Base-by-base conservation (phyloP, 805 yeast species). In the Metschnikowia cubensis region DNA sequence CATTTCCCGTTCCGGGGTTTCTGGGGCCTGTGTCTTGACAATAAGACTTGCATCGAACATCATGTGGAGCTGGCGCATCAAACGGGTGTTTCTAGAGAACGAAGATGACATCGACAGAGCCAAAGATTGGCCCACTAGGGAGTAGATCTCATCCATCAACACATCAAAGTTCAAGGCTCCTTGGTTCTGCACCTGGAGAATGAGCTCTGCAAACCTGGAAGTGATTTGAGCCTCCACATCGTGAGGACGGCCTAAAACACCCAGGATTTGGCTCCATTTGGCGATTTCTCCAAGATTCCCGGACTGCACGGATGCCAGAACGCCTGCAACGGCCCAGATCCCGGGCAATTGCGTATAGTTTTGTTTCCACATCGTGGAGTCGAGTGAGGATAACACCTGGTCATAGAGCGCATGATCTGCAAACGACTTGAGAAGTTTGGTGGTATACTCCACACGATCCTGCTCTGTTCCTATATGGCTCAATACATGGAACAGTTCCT, bases 331-430 rank as follows among this genome's bases (percentile, higher is more conserved):
- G 2, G 83, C 67, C 84, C 88, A 84, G 3, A 81, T 85, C 20
- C 73, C 67, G 0, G 81, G 80, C 11, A 76, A 64, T 1, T 43
- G 45, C 15, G 48, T 40, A 13, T 61, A 58, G 14, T 59, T 52
- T 1, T 48, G 46, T 7, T 50, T 45, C 38, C 66, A 61, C 4
- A 68, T 51, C 39, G 59, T 64, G 2, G 71, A 61, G 5, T 77
- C 69, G 20, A 88, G 68, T 36, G 79, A 77, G 1, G 77, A 65
- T 2, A 85, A 67, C 2, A 84, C 79, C 50, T 84, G 83, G 29
- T 85, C 87, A 59, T 87, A 86, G 18, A 87, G 74, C 31, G 89
- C 91, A 65, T 87, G 89, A 38, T 86, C 85, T 52, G 82, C 83
- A 53, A 90, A 71, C 1, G 96, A 87, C 50, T 81, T 81, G 47